Conservation (phyloP, 2,329 filamentous ascomycete genomes). For the Clarireedia monteithiana region DNA sequence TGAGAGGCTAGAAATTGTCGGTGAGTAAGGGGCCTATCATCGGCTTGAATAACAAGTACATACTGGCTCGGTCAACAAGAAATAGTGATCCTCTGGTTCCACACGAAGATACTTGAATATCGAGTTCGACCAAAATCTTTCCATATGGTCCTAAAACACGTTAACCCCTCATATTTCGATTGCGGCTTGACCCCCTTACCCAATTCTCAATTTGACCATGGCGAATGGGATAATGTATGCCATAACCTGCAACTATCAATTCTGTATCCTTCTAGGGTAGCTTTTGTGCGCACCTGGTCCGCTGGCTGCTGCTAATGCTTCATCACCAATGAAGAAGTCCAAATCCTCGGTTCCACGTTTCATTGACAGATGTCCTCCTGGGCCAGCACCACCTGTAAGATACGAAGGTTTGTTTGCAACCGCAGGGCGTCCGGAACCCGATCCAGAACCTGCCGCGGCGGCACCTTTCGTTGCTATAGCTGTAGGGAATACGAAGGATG, state of each 20-base stretch:
- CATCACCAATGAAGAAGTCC: constrained; percentile 98
- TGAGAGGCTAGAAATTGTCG: constrained; percentile 61
- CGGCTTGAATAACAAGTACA: constrained; percentile 27
- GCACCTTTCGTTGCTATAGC: constrained; percentile 92
- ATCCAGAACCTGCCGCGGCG: constrained; percentile 60
- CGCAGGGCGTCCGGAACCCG: constrained; percentile 80
- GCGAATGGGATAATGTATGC: constrained; percentile 92
- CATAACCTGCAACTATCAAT: constrained; percentile 58
- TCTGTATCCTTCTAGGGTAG: constrained; percentile 10
- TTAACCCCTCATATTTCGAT: constrained; percentile 14
- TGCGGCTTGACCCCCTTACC: constrained; percentile 45
- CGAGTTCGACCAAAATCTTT: constrained; percentile 99
- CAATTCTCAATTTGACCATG: constrained; percentile 99
- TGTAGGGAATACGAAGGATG: constrained; percentile 97
- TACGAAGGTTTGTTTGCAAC: constrained; percentile 95
- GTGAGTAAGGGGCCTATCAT: constrained; percentile 1
- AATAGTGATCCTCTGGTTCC: constrained; percentile 97
- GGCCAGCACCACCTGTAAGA: constrained; percentile 81
- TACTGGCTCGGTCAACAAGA: constrained; percentile 94
- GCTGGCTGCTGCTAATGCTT: constrained; percentile 74
- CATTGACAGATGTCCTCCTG: constrained; percentile 71
- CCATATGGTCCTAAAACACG: constrained; percentile 79
- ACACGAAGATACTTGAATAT: constrained; percentile 99
- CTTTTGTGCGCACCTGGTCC: constrained; percentile 60
- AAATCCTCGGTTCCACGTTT: constrained; percentile 97